Evolutionary conservation across 495 filamentous ascomycete species (phyloP).

Genomic region (Penicillium cataractarum): DNA sequence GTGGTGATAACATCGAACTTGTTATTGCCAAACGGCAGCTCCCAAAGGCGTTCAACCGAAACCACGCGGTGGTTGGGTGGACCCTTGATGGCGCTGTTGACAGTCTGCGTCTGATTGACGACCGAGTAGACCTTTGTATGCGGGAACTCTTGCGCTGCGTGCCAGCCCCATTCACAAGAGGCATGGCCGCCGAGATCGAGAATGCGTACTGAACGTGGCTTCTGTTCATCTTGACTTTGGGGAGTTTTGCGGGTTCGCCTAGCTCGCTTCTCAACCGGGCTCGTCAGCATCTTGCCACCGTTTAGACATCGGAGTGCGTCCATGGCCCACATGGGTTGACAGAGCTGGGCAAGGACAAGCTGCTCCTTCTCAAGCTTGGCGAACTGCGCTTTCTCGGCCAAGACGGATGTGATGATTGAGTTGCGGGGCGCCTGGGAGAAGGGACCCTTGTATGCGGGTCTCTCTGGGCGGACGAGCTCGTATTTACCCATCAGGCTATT

Average conservation of each 20-base stretch:
- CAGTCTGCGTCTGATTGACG: slow-evolving; percentile 68
- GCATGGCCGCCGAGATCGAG: slow-evolving; percentile 87
- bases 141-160: slow-evolving; percentile 80
- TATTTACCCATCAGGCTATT: slow-evolving; percentile 79
- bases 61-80: slow-evolving; percentile 86
- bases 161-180: slow-evolving; percentile 94
- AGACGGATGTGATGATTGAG: slow-evolving; percentile 42
- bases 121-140: slow-evolving; percentile 86
- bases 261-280: slow-evolving; percentile 68
- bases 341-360: slow-evolving; percentile 75
- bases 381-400: slow-evolving; percentile 53
- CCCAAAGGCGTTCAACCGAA: slow-evolving; percentile 71
- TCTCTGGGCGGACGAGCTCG: slow-evolving; percentile 55
- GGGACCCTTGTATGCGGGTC: slow-evolving; percentile 53
- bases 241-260: slow-evolving; percentile 9
- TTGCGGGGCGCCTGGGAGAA: slow-evolving; percentile 59
- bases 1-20: slow-evolving; percentile 94
- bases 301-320: slow-evolving; percentile 76
- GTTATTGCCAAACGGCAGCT: slow-evolving; percentile 82
- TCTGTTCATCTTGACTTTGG: slow-evolving; percentile 9
- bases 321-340: slow-evolving; percentile 76
- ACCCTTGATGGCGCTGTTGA: slow-evolving; percentile 72
- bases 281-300: slow-evolving; percentile 78
- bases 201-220: slow-evolving; percentile 55
- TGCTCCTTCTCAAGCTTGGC: slow-evolving; percentile 71